Conservation (phyloP, 176 grass and related monocot species). For the Rhipidocladum racemiflorum region DNA sequence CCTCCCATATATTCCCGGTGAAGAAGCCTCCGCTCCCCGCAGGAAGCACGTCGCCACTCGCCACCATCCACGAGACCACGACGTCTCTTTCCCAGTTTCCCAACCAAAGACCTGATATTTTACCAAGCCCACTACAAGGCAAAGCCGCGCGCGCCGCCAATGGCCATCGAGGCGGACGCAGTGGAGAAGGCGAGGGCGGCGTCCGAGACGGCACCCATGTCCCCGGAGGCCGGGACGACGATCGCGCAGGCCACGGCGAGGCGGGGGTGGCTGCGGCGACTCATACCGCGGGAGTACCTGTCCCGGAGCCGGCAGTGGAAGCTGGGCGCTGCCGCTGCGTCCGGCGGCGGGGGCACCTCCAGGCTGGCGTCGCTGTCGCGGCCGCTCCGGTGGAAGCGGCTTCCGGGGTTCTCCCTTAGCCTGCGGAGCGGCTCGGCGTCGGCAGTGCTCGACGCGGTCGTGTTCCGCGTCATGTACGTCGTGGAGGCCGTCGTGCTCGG, state of each 20-base stretch:
- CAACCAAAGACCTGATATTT: conserved; percentile 15
- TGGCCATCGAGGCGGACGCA: conserved; percentile 19
- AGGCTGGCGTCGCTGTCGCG: conserved; percentile 51
- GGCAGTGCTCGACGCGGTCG: conserved; percentile 49
- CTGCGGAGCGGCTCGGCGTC: conserved; percentile 43
- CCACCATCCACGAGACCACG: too few relatives aligned
- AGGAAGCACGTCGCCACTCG: conserved; percentile 2
- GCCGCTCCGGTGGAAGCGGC: conserved; percentile 47
- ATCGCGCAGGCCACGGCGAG: neutral
- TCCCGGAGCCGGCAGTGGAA: conserved; percentile 29
- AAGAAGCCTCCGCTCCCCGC: neutral
- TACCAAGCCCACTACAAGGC: neutral
- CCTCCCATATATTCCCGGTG: conserved; percentile 5
- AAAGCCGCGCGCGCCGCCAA: neutral
- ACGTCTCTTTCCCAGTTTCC: conserved; percentile 2
- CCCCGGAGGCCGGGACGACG: neutral
- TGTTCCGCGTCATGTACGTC: conserved; percentile 68
- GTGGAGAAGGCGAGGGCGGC: neutral
- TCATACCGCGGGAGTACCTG: conserved; percentile 34
- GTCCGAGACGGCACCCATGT: conserved; percentile 28
- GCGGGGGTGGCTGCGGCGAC: conserved; percentile 42
- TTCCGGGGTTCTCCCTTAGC: conserved; percentile 36
- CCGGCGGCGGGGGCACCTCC: neutral
- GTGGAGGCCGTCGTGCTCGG: conserved; percentile 86
- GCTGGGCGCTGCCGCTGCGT: neutral